Percentiles rank a stretch among this genome's conserved stretches.
Evolutionary conservation across 2,329 filamentous ascomycete species (phyloP).

Genomic region (Biscogniauxia mediterranea): DNA sequence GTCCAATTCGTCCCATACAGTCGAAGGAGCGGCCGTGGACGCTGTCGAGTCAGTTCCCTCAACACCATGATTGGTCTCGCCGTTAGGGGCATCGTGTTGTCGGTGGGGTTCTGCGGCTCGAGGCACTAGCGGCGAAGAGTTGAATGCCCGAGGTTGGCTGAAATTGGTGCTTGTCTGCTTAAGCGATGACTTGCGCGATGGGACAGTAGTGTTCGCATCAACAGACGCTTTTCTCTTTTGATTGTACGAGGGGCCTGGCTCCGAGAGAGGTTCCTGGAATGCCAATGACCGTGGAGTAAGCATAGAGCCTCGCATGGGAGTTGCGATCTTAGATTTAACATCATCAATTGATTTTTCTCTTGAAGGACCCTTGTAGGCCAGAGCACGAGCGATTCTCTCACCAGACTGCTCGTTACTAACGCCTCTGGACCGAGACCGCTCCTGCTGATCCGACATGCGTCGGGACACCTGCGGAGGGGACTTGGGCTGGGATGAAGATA

Average conservation of each 20-base stretch:
- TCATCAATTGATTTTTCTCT: slow-evolving; percentile 43
- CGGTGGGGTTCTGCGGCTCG: slow-evolving; percentile 39
- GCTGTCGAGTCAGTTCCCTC: slow-evolving; percentile 83
- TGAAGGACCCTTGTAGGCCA: slow-evolving; percentile 42
- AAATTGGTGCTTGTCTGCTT: slow-evolving; percentile 40
- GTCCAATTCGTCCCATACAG: slow-evolving; percentile 96
- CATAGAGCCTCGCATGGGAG: slow-evolving; percentile 42
- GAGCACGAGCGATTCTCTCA: slow-evolving; percentile 41
- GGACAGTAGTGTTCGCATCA: slow-evolving; percentile 41
- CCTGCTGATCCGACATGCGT: slow-evolving; percentile 58
- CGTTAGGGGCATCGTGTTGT: slow-evolving; percentile 35
- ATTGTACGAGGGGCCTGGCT: slow-evolving; percentile 25
- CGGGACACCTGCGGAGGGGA: slow-evolving; percentile 52
- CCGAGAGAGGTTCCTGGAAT: slow-evolving; percentile 43
- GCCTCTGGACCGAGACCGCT: slow-evolving; percentile 42
- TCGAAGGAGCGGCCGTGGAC: slow-evolving; percentile 86
- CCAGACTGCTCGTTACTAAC: slow-evolving; percentile 41
- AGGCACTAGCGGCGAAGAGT: slow-evolving; percentile 59
- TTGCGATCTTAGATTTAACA: slow-evolving; percentile 37
- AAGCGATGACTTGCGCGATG: slow-evolving; percentile 44
- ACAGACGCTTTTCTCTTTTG: slow-evolving; percentile 47
- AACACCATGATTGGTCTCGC: slow-evolving; percentile 42
- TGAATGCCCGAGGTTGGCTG: slow-evolving; percentile 47
- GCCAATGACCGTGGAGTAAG: slow-evolving; percentile 49
- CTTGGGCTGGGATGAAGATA: slow-evolving; percentile 45